Base-by-base conservation (phyloP, 2,329 filamentous ascomycete genomes). In the Celoporthe dispersa region DNA sequence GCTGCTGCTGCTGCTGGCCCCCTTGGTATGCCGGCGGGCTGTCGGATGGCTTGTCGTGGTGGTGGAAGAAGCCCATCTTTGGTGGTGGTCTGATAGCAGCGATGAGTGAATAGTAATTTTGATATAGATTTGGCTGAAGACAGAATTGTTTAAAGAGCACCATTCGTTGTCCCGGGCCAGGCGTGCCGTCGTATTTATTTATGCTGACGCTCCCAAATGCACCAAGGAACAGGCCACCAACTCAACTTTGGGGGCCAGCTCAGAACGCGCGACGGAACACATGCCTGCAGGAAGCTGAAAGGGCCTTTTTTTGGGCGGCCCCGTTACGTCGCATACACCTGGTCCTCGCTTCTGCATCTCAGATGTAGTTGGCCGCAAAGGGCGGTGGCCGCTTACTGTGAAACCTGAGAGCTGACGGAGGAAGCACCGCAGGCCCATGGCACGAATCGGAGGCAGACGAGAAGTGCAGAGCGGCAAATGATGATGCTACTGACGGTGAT, bases 371-470 rank as follows among this genome's bases (percentile, higher is more conserved):
- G 33, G 57, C 19, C 22, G 8, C 57, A 37, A 35, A 3, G n/a
- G 9, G 44, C n/a, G 6, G 22, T 60, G 19, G 55, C n/a, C 44
- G 44, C 74, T 74, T 80, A 28, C 65, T 66, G 62, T 82, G 79
- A 70, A 41, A 68, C 69, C 37, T 60, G 14, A 37, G 22, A 60
- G 57, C 57, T 33, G 64, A 14, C 33, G 33, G 33, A 37, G 57
- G 33, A 25, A 37, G 25, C 5, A 16, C 12, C 53, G 1, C 53
- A 33, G 53, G 53, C 53, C 53, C 53, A 19, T 19, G 14, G 28
- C 25, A 19, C 28, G 53, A 19, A 3, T 35, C 37, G 25, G 8
- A 16, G 25, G 14, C 53, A 5, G 8, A 28, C 25, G 25, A 31
- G 25, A 31, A 19, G 14, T 57, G 14, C 16, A 19, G 12, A 8